Percentiles rank a stretch among this genome's conserved stretches.
These are phyloP conservation scores for Cenococcum geophilum DNA, from an alignment of 495 filamentous ascomycete genomes.

Conservation along the genomic window DNA sequence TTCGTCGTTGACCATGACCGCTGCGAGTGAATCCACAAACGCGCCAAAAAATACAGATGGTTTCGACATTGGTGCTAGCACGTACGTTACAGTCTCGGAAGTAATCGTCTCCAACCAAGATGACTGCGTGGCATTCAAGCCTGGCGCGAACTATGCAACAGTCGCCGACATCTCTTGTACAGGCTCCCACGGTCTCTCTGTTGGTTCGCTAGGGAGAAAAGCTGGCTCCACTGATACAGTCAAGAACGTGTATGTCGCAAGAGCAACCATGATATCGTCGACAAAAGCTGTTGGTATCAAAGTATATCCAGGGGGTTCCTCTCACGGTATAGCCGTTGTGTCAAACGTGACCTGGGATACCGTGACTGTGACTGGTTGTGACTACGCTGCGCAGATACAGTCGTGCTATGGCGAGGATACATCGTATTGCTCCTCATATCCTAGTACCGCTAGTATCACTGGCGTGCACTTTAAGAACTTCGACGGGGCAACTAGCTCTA, in stretches of 20 bases:
- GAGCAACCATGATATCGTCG: not conserved
- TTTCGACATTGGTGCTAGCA: too few species aligned
- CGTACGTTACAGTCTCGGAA: slow-evolving; percentile 38
- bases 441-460: too few species aligned
- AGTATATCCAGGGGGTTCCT: slow-evolving; percentile 6
- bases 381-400: too few species aligned
- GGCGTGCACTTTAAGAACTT: too few species aligned
- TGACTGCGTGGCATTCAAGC: slow-evolving; percentile 43
- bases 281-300: slow-evolving; percentile 14
- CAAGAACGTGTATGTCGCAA: not conserved
- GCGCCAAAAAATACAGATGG: too few species aligned
- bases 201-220: slow-evolving; percentile 9
- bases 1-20: slow-evolving; percentile 48
- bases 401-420: too few species aligned
- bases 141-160: slow-evolving; percentile 4
- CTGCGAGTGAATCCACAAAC: too few species aligned
- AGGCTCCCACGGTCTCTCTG: slow-evolving; percentile 12
- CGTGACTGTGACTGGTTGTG: too few species aligned
- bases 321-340: not conserved
- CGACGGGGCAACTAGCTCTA: too few species aligned
- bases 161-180: slow-evolving; percentile 11
- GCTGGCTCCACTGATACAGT: slow-evolving; percentile 2
- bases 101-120: slow-evolving; percentile 43
- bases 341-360: not conserved
- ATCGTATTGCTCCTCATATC: too few species aligned